Evolutionary conservation across 257 asterid species (phyloP).

Genomic region (Mitragyna speciosa): DNA sequence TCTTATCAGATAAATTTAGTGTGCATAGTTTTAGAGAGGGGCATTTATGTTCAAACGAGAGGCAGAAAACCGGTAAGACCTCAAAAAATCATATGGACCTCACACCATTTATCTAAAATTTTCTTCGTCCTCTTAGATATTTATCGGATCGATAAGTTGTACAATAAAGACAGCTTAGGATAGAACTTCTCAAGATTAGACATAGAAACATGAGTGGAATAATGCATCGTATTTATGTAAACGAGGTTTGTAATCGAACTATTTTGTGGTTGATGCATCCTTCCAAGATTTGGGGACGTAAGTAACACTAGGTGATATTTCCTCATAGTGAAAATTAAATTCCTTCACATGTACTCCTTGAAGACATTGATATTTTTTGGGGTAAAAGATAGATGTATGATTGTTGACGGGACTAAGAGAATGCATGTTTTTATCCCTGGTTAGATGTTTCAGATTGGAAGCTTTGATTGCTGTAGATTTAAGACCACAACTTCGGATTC

Average conservation of each 20-base stretch:
- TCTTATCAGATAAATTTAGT: neutral
- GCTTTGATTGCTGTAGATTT: neutral
- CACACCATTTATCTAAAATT: no score
- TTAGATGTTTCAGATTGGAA: neutral
- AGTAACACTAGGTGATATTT: neutral
- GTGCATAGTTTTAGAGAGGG: neutral
- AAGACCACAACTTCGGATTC: neutral
- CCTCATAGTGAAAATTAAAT: neutral
- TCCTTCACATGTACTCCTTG: conserved; percentile 13
- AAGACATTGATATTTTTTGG: neutral
- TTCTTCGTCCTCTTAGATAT: no score
- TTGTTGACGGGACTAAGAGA: conserved; percentile 1
- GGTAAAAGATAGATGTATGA: neutral
- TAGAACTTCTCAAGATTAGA: no score
- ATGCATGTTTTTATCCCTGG: neutral
- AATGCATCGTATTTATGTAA: neutral
- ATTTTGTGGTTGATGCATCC: neutral
- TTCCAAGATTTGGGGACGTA: neutral
- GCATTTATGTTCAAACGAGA: neutral
- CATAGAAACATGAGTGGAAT: neutral
- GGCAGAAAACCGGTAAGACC: neutral
- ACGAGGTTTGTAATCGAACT: neutral
- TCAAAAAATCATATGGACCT: neutral
- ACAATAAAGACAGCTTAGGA: no score
- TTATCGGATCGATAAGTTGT: no score